Percentiles rank a stretch among this genome's conserved stretches.
Conservation (phyloP, 208 protist species). For the Leishmania amazonensis region DNA sequence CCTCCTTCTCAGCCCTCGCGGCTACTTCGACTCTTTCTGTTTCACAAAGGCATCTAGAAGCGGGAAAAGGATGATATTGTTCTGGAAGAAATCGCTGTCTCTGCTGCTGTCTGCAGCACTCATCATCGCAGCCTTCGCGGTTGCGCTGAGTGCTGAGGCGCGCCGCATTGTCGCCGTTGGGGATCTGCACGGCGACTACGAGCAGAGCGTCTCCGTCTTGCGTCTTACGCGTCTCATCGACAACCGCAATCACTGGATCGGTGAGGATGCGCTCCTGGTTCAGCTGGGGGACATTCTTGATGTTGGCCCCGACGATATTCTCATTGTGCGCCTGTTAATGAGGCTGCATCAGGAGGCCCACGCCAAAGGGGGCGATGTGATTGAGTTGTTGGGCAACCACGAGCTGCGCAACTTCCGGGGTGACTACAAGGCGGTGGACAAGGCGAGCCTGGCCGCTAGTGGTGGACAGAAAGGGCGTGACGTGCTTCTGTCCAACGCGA, state of each 20-base stretch:
- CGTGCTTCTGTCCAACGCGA: slow-evolving; percentile 68
- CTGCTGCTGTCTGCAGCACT: not conserved
- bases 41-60: not conserved
- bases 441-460: slow-evolving; percentile 41
- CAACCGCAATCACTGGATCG: slow-evolving; percentile 76
- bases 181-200: slow-evolving; percentile 89
- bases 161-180: slow-evolving; percentile 79
- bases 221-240: slow-evolving; percentile 73
- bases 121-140: slow-evolving; percentile 13
- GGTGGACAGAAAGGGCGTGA: slow-evolving; percentile 67
- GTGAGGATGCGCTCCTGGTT: slow-evolving; percentile 76
- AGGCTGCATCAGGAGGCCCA: slow-evolving; percentile 68
- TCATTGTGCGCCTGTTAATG: slow-evolving; percentile 84
- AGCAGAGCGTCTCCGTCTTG: slow-evolving; percentile 72
- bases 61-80: not conserved
- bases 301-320: slow-evolving; percentile 82
- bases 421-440: slow-evolving; percentile 78
- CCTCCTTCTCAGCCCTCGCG: not conserved
- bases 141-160: slow-evolving; percentile 18
- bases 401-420: slow-evolving; percentile 91
- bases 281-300: slow-evolving; percentile 94
- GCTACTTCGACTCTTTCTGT: not conserved
- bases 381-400: slow-evolving; percentile 92
- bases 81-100: not conserved
- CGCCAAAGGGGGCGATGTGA: slow-evolving; percentile 72